These are phyloP conservation scores for Nematocida sp. DNA, from an alignment of 371 early-diverging fungal genomes.

Conservation along the genomic window DNA sequence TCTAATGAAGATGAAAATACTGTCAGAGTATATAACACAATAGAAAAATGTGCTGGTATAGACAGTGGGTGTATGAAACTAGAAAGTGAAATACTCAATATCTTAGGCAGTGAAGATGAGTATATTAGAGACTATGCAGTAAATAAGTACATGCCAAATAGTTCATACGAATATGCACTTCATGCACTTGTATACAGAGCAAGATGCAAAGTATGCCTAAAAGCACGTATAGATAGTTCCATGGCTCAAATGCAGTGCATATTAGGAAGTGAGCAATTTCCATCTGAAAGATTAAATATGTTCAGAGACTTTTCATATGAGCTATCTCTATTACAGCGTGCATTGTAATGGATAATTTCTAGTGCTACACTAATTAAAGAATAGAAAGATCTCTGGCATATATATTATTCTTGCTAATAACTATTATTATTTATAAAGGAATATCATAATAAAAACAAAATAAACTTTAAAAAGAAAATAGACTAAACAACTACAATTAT, in stretches of 20 bases:
- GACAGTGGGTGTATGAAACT: not conserved
- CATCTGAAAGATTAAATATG: slow-evolving; percentile 10
- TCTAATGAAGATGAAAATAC: not conserved
- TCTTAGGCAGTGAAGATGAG: slow-evolving; percentile 25
- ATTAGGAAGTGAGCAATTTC: not conserved
- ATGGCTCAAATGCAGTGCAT: not conserved
- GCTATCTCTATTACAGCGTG: not conserved
- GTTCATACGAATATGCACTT: slow-evolving; percentile 29
- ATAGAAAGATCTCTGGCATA: no score
- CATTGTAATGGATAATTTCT: no score
- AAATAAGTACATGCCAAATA: not conserved
- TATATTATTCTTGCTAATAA: no score
- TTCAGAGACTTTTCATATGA: slow-evolving; percentile 41
- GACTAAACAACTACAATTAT: no score
- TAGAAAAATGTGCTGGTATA: not conserved
- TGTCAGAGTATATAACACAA: not conserved
- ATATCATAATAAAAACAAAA: no score
- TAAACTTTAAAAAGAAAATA: no score
- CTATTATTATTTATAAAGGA: no score
- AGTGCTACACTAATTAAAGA: no score
- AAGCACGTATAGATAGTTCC: not conserved
- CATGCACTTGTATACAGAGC: not conserved
- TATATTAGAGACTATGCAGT: not conserved
- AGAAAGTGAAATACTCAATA: slow-evolving; percentile 5
- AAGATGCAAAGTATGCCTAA: slow-evolving; percentile 1